Evolutionary conservation across 2,329 filamentous ascomycete genomes (phyloP), one percentile per base, ranked within the genome.

Genomic region (Botrytis squamosa): DNA sequence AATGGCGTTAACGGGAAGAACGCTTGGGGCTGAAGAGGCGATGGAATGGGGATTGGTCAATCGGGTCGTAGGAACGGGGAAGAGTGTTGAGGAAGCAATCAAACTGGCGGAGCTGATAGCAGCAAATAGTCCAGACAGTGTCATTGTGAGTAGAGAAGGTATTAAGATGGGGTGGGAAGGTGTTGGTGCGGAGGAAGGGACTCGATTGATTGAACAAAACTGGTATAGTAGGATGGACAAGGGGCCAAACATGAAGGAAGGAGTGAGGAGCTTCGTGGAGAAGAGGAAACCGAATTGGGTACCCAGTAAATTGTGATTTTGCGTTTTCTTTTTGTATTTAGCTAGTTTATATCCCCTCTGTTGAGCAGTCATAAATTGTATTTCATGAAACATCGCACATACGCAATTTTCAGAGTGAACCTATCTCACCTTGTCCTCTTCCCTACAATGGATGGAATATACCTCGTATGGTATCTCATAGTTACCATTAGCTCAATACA

Each of bases 221-320:
- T 87, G 90, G 84, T 91, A 88, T 78, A 84, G 84, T 71, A 84
- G 84, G 74, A 85, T 95, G 73, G 85, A 90, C 75, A 86, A 84
- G 3, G 91, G 89, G 0, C 90, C 92, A 77, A 95, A 95, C 82
- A 90, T 93, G 82, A 88, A 86, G 72, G 92, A 95, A 83, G 93
- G 93, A 0, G 85, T 95, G 33, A 84, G 81, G 82, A 92, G 92
- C 75, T 95, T 95, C 84, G 90, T 92, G 29, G 92, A 94, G 85
- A 93, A 90, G 86, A 85, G 91, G 79, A 87, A 88, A 82, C 88
- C 92, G 2, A 84, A 84, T 55, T 95, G 92, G 92, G 87, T 85
- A 78, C 84, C 89, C 73, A 90, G 88, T 80, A 90, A 90, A 81
- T 78, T 91, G 77, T 91, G 81, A 82, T 72, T 49, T 40, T 46